Evolutionary conservation across 495 filamentous ascomycete genomes (phyloP), one percentile per base, ranked within the genome.

Genomic region (Lineolata rhizophorae): DNA sequence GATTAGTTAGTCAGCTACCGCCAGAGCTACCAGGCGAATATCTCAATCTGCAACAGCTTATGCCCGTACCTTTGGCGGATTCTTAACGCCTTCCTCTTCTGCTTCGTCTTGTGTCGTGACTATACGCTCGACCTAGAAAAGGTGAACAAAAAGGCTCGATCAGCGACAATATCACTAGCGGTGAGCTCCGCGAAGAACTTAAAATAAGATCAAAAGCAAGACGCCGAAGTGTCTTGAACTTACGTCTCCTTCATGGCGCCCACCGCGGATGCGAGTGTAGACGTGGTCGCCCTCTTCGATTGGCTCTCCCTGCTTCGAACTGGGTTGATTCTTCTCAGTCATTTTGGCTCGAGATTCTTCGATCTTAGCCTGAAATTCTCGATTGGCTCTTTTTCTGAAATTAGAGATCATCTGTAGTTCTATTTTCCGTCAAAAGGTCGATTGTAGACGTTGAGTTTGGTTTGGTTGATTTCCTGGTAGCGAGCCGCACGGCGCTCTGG

Each of bases 291-390:
- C 30, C 29, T 41, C 30, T 3, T 38, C 2, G 20, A 41, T 39
- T 5, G 39, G 36, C 30, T 39, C 39, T 19, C 39, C 39, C 24
- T 41, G 26, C 24, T 39, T 41, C n/a, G 39, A 41, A 10, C 12
- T 27, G 18, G 38, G 17, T 33, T 38, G 33, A 31, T 13, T 30
- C 37, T n/a, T n/a, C n/a, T n/a, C n/a, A n/a, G n/a, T n/a, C n/a
- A n/a, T n/a, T n/a, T n/a, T n/a, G n/a, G n/a, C n/a, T n/a, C n/a
- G n/a, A n/a, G n/a, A n/a, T n/a, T n/a, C n/a, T n/a, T n/a, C n/a
- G n/a, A n/a, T n/a, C n/a, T n/a, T n/a, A n/a, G n/a, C n/a, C n/a
- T n/a, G n/a, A n/a, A n/a, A n/a, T n/a, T n/a, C n/a, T n/a, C n/a
- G n/a, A n/a, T n/a, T n/a, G n/a, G n/a, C n/a, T n/a, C n/a, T n/a